Evolutionary conservation across 768 basidiomycete genomes (phyloP), one percentile per base, ranked within the genome.

Genomic region (Lactifluus subvellereus): DNA sequence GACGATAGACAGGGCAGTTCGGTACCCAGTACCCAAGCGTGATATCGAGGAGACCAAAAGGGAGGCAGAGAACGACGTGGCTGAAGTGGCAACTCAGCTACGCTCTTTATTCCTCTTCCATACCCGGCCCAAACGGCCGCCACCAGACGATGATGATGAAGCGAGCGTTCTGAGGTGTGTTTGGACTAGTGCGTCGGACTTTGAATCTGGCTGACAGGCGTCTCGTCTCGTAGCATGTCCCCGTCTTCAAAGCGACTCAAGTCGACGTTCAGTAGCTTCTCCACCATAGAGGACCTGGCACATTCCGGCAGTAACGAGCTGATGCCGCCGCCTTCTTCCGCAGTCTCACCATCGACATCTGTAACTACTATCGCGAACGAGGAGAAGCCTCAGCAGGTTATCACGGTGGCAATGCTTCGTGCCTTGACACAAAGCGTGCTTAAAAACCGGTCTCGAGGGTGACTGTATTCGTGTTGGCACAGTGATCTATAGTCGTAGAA

Each of bases 321-420:
- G 22, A 43, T 58, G 35, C 65, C 65, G 2, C 66, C 67, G 1
- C 65, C 67, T 6, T 66, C 67, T 48, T 13, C 38, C 0, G 62
- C 66, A 1, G 61, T 43, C 1, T 68, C 67, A 35, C 67, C 65
- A 0, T 62, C 67, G 9, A 45, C 59, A 1, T 67, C 66, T 13
- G 35, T 58, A 27, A 59, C 49, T 13, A 67, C 66, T 20, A 54
- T 66, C 33, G 61, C 42, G 37, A 62, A 53, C 30, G 65, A 60
- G 14, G 63, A 66, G 13, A 60, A 53, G 22, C 38, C 55, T 0
- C 54, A 51, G 14, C 47, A 51, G 43, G 54, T 57, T 18, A 38
- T 68, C 16, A 68, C 67, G 4, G 64, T 66, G 7, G 61, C 65
- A 38, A 68, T 68, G 67, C 67, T 68, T 6, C 67, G 67, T 40